Evolutionary conservation across 371 early-diverging fungal species (phyloP), one percentile per base, ranked within the genome.

Genomic region (Thermomucor indicae-seudaticae): DNA sequence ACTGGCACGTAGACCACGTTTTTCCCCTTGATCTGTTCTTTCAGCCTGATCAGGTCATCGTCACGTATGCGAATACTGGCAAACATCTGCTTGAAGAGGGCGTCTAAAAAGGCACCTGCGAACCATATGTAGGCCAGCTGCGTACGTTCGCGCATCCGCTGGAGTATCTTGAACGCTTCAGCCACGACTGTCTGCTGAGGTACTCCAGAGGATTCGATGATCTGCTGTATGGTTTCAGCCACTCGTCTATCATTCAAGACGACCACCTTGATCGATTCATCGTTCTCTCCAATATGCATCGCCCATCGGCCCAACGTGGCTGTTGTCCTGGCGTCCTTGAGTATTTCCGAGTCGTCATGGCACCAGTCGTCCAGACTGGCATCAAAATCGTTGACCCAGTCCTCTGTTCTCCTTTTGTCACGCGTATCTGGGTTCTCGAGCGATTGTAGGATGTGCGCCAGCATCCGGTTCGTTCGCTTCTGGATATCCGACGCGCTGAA

Each of bases 331-430:
- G 62, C 68, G 20, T 76, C 58, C 28, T 58, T 65, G 10, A 76
- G 35, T 1, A 70, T 49, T 19, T 66, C 60, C 0, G 70, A 65
- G 52, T 76, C 77, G 56, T 76, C 77, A 43, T 76, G 72, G 28
- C 70, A 72, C 77, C 77, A 76, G 50, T 76, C 77, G 47, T 76
- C 77, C 43, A 76, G 51, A 39, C 70, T 70, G 1, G 72, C 68
- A 55, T 76, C 77, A 42, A 76, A 70, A 49, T 76, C 77, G 49
- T 57, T 59, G 2, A 76, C 58, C 77, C 77, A 76, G 49, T 72
- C 69, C 12, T 76, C 77, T 35, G 60, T 49, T 30, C 59, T 64
- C 39, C 60, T 65, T 35, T 64, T 67, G 22, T 73, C 62, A 20
- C 55, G 57, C 1, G 49, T 34, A 17, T 62, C 62, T 1, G 72